Conservation (phyloP, 768 basidiomycete genomes). For the Rhizopogon rudus region DNA sequence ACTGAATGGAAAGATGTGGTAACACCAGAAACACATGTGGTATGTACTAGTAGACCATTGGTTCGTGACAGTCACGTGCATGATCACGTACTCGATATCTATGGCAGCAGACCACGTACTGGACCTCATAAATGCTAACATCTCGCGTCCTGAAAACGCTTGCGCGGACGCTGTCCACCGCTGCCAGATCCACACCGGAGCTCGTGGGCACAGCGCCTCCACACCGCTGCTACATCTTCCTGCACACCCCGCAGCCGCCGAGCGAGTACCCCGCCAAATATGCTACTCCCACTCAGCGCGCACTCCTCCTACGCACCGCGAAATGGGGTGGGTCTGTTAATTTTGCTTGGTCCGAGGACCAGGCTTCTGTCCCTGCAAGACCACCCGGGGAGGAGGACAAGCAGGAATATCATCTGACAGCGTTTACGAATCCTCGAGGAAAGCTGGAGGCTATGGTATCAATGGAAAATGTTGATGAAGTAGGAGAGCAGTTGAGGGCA, state of each 20-base stretch:
- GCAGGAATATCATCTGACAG: constrained; percentile 36
- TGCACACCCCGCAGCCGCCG: constrained; percentile 48
- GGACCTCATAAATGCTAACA: neutral
- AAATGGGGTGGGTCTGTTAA: constrained; percentile 56
- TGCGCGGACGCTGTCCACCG: neutral
- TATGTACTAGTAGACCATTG: no score
- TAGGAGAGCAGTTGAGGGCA: constrained; percentile 28
- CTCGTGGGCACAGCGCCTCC: constrained; percentile 48
- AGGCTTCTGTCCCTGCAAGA: constrained; percentile 11
- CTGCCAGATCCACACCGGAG: constrained; percentile 1
- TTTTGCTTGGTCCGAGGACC: constrained; percentile 46
- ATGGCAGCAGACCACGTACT: neutral
- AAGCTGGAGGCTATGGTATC: constrained; percentile 44
- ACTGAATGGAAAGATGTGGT: no score
- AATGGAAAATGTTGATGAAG: constrained; percentile 44
- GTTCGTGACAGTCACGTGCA: neutral
- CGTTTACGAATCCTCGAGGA: constrained; percentile 45
- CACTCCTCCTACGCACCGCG: constrained; percentile 38
- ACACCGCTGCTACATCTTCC: constrained; percentile 51
- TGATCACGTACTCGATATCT: neutral
- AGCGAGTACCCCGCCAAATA: constrained; percentile 41
- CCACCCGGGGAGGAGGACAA: constrained; percentile 11
- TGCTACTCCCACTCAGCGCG: constrained; percentile 45
- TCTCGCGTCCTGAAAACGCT: neutral
- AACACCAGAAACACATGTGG: no score